phyloP scores from a whole-genome alignment of 2,329 filamentous ascomycete genomes.

The Hypoxylon sp. region DNA sequence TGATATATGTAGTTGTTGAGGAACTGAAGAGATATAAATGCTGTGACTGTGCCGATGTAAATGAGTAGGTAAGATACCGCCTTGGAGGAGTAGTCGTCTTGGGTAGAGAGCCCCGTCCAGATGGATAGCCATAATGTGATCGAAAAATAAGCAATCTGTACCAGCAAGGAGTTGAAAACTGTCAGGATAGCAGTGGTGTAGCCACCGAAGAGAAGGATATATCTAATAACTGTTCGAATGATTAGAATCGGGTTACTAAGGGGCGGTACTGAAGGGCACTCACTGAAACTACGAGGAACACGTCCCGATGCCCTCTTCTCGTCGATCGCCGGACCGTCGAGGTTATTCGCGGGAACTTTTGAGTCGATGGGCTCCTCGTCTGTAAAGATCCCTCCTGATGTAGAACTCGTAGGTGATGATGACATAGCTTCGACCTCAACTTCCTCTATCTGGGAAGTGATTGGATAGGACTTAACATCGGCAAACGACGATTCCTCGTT shows the following conservation, averaged over 20 bases:
- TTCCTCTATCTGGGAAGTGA: constrained; percentile 3
- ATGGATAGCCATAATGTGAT: constrained; percentile 38
- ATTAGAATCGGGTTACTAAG: neutral
- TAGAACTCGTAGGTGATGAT: constrained; percentile 3
- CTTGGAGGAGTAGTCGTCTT: constrained; percentile 46
- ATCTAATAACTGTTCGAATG: constrained; percentile 22
- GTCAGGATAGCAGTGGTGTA: constrained; percentile 22
- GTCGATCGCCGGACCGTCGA: constrained; percentile 1
- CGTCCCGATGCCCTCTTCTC: constrained; percentile 29
- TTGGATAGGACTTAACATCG: constrained; percentile 6
- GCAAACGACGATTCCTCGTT: neutral
- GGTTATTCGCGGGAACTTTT: neutral
- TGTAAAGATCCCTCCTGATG: constrained; percentile 1
- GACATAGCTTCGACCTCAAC: constrained; percentile 5
- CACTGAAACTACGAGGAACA: constrained; percentile 27
- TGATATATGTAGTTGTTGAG: constrained; percentile 41
- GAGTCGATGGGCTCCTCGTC: neutral
- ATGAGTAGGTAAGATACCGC: constrained; percentile 46
- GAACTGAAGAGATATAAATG: constrained; percentile 27
- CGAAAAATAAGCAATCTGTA: constrained; percentile 37
- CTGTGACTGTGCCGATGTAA: constrained; percentile 15
- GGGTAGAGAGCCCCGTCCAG: constrained; percentile 48
- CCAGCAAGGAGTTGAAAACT: constrained; percentile 29
- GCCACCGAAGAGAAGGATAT: constrained; percentile 38
- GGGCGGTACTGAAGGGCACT: neutral